Base-by-base conservation (phyloP, 2,329 filamentous ascomycete genomes). In the Cladosporium oxysporum region DNA sequence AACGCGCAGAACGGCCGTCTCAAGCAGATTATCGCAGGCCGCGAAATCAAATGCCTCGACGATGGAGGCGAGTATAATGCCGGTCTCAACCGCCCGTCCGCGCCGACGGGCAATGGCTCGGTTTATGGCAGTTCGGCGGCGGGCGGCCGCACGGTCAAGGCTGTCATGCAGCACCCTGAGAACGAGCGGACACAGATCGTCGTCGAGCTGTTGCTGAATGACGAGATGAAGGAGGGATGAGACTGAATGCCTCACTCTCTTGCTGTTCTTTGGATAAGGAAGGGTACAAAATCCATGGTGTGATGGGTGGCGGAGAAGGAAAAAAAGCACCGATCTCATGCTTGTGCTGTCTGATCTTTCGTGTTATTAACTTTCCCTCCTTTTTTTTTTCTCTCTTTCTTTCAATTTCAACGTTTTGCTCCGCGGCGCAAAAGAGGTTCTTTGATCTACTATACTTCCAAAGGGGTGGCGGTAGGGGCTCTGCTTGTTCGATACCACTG, bases 1-100 rank as follows among this genome's bases (percentile, higher is more conserved):
- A 98, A 99, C 73, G 95, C 95, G 21, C 92, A 97, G 81, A 98
- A 98, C 74, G 95, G 95, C 0, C 87, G 96, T 23, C 79, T 99
- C 69, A 87, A 95, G 72, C 95, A 99, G 81, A 95, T 99, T 66
- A 96, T 99, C 71, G 90, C 93, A 0, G 95, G 95, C 0, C 85
- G 91, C 68, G 93, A 97, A 74, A 92, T 99, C 58, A 89, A 91
- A 69, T 92, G 93, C 72, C 84, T 99, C 11, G 96, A 99, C 76
- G 93, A 96, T 74, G 93, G 92, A 7, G 85, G 90, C 70, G 80
- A 88, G 66, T 85, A 89, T 10, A 83, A 88, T 47, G 84, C 70
- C 12, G 61, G 61, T 16, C 18, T 63, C 7, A 64, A 57, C 72
- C 53, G 72, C 62, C 57, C 44, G 68, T 11, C 69, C 72, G 44